These are phyloP conservation scores for Triticum monococcum DNA, from an alignment of 176 grass and related monocot genomes.

Conservation along the genomic window DNA sequence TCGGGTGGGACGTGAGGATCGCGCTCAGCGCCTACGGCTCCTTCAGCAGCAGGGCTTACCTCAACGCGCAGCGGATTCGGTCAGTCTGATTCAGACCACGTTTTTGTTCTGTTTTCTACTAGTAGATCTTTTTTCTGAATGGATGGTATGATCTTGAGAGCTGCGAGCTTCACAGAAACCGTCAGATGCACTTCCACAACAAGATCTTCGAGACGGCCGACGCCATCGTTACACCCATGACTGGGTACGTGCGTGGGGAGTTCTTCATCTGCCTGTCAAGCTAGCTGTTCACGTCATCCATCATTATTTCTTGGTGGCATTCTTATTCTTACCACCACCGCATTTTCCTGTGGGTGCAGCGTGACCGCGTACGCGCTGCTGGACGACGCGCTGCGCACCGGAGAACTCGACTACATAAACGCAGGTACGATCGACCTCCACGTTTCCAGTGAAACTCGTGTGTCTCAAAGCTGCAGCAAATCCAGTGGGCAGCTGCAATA, in stretches of 20 bases:
- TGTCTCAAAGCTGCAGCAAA: not conserved
- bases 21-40: constrained; percentile 69
- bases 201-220: constrained; percentile 70
- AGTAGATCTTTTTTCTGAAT: too few relatives aligned
- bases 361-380: constrained; percentile 64
- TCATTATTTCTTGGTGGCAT: not conserved
- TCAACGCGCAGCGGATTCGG: constrained; percentile 82
- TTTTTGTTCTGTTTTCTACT: not conserved
- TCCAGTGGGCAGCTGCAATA: not conserved
- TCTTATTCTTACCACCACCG: not conserved
- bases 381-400: constrained; percentile 55
- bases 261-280: not conserved
- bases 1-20: constrained; percentile 83
- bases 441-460: not conserved
- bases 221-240: constrained; percentile 84
- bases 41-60: constrained; percentile 76
- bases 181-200: constrained; percentile 84
- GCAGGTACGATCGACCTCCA: constrained; percentile 27
- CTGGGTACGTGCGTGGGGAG: not conserved
- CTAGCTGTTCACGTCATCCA: too few relatives aligned
- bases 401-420: constrained; percentile 95
- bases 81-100: not conserved
- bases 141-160: not conserved
- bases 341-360: constrained; percentile 14
- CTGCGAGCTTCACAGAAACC: constrained; percentile 36